Conservation (phyloP, 2,329 filamentous ascomycete species). For the Microsporum ferrugineum region DNA sequence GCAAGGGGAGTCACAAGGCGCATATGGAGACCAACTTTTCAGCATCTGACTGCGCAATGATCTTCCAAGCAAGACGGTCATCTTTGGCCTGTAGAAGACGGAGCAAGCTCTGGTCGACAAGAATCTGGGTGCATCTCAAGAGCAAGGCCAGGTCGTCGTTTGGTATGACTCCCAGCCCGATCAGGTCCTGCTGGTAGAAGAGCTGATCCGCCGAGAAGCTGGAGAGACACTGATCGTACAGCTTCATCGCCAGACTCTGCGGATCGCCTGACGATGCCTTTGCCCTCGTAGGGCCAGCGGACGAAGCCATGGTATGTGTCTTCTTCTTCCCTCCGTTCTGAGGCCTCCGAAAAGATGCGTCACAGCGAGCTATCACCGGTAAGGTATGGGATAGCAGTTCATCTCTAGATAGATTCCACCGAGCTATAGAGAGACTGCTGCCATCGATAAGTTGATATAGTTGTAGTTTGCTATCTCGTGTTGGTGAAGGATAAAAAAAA, state of each 20-base stretch:
- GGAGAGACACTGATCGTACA: slow-evolving; percentile 36
- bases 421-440: not conserved
- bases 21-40: slow-evolving; percentile 31
- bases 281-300: slow-evolving; percentile 22
- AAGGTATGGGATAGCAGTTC: slow-evolving; percentile 16
- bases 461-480: not conserved
- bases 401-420: not conserved
- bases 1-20: not conserved
- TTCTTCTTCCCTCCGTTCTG: not conserved
- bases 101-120: slow-evolving; percentile 38
- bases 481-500: not conserved
- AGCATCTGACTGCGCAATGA: slow-evolving; percentile 39
- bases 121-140: slow-evolving; percentile 34
- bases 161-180: slow-evolving; percentile 34
- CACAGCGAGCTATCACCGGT: slow-evolving; percentile 21
- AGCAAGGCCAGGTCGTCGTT: slow-evolving; percentile 34
- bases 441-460: not conserved
- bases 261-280: slow-evolving; percentile 17
- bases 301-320: slow-evolving; percentile 13
- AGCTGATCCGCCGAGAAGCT: slow-evolving; percentile 33
- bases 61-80: slow-evolving; percentile 37
- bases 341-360: not conserved
- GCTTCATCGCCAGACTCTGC: slow-evolving; percentile 32
- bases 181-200: slow-evolving; percentile 38
- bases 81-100: slow-evolving; percentile 35